Percentiles rank a stretch among this genome's conserved stretches.
Evolutionary conservation across 768 basidiomycete species (phyloP).

Genomic region (Mycena sanguinolenta): DNA sequence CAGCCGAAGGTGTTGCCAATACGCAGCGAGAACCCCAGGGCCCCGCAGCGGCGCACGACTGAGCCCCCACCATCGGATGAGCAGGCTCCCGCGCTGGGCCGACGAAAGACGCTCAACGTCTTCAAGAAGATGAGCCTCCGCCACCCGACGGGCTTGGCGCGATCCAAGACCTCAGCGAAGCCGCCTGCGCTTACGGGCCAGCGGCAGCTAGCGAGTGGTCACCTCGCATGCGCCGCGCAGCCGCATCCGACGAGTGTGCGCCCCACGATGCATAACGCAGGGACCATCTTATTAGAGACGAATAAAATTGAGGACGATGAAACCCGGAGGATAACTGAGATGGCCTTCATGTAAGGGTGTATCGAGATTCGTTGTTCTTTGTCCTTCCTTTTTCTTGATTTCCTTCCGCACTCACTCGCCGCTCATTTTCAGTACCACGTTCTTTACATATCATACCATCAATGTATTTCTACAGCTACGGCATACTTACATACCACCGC

Average conservation of each 20-base stretch:
- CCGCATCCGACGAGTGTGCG: constrained; percentile 58
- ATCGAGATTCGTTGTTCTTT: not conserved
- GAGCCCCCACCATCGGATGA: not conserved
- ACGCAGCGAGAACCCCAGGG: not conserved
- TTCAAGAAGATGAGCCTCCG: constrained; percentile 44
- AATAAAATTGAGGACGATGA: constrained; percentile 75
- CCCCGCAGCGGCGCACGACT: constrained; percentile 19
- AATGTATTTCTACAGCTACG: constrained; percentile 18
- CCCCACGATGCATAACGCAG: constrained; percentile 72
- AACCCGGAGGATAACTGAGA: constrained; percentile 75
- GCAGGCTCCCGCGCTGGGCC: constrained; percentile 27
- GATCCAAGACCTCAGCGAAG: constrained; percentile 31
- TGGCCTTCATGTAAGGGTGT: constrained; percentile 69
- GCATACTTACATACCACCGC: not conserved
- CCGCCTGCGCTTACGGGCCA: constrained; percentile 40
- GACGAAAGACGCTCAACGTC: constrained; percentile 52
- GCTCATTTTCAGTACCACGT: not conserved
- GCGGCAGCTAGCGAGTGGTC: constrained; percentile 17
- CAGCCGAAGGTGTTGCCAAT: not conserved
- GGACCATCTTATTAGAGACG: constrained; percentile 67
- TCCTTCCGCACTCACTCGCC: not conserved
- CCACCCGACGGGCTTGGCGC: constrained; percentile 16
- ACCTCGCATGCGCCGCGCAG: constrained; percentile 25
- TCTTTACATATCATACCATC: not conserved
- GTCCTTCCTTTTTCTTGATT: not conserved